A percentile compares a stretch with the other conserved stretches of the same genome.
Evolutionary conservation across 768 basidiomycete species (phyloP).

Genomic region (Kwoniella dejecticola): DNA sequence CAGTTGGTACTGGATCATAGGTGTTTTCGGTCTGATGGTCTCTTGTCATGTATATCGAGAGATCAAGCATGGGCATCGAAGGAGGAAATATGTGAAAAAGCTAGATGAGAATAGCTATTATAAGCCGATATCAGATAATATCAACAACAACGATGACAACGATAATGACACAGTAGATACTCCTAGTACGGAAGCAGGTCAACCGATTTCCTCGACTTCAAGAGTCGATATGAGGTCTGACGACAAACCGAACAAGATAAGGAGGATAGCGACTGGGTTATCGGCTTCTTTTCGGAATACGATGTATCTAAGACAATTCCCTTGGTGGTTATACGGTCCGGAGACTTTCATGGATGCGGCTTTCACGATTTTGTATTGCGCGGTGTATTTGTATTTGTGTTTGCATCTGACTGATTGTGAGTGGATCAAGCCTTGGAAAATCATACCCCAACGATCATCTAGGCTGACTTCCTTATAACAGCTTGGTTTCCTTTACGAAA

Average conservation of each 20-base stretch:
- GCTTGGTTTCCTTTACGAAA: conserved; percentile 19
- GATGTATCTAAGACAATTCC: conserved; percentile 33
- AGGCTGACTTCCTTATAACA: not conserved
- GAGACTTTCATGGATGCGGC: conserved; percentile 30
- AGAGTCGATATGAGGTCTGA: not conserved
- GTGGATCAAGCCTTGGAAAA: not conserved
- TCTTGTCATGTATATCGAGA: conserved; percentile 7
- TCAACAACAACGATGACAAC: not conserved
- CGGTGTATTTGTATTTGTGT: conserved; percentile 19
- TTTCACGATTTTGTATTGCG: conserved; percentile 35
- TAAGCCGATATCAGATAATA: conserved; percentile 7
- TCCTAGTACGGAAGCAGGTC: too few species aligned
- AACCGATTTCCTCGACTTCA: not conserved
- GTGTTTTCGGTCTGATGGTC: conserved; percentile 5
- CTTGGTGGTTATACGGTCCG: conserved; percentile 41
- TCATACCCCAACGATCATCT: not conserved
- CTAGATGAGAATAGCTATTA: not conserved
- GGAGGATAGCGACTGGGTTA: conserved; percentile 13
- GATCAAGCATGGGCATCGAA: conserved; percentile 8
- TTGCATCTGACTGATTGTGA: conserved; percentile 14
- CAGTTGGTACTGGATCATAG: conserved; percentile 15
- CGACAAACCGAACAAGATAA: not conserved
- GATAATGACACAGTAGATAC: too few species aligned
- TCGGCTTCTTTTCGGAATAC: conserved; percentile 23
- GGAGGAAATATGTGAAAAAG: conserved; percentile 2